Evolutionary conservation across 2,329 filamentous ascomycete species (phyloP).

Genomic region (Botrytis squamosa): DNA sequence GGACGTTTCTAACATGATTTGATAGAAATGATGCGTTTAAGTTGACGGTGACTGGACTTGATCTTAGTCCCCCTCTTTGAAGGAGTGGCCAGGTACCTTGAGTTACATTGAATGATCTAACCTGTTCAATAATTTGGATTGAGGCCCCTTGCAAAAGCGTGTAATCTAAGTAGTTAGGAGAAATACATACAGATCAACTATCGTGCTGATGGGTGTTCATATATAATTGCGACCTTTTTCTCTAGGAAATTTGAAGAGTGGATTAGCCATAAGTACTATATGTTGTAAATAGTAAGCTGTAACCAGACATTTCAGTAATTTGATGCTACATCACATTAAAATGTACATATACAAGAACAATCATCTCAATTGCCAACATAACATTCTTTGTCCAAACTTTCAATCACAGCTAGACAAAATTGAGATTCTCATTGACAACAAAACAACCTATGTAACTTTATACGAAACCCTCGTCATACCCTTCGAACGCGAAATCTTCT

Average conservation of each 20-base stretch:
- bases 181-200: background rate
- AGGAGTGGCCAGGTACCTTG: background rate
- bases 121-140: background rate
- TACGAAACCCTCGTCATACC: background rate
- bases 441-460: background rate
- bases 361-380: background rate
- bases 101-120: background rate
- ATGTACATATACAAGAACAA: background rate
- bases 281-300: background rate
- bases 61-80: background rate
- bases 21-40: background rate
- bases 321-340: background rate
- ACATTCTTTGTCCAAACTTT: background rate
- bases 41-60: background rate
- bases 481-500: background rate
- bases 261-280: background rate
- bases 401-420: background rate
- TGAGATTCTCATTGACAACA: background rate
- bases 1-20: background rate
- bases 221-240: background rate
- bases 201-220: background rate
- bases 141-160: background rate
- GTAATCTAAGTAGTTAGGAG: background rate
- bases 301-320: background rate
- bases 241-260: background rate